Conservation (phyloP, 1,284 basidiomycete genomes). For the Leucoagaricus sp. region DNA sequence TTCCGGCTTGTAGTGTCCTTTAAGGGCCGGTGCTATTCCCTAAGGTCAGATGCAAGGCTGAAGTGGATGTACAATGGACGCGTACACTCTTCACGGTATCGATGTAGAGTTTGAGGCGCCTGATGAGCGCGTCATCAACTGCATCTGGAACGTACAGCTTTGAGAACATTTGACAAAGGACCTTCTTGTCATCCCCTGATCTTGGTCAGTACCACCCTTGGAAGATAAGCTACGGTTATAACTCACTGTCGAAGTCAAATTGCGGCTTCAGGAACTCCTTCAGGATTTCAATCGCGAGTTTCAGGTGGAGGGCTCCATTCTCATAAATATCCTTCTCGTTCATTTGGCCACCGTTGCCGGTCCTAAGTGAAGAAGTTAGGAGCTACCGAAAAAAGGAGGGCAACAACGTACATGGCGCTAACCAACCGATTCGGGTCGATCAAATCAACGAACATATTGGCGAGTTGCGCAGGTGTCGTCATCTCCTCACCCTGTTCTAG, state of each 20-base stretch:
- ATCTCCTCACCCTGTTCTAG: slow-evolving; percentile 80
- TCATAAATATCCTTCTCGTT: slow-evolving; percentile 10
- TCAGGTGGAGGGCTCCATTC: background rate
- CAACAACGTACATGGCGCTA: slow-evolving; percentile 6
- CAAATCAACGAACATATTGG: slow-evolving; percentile 90
- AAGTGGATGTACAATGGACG: slow-evolving; percentile 12
- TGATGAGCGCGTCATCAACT: slow-evolving; percentile 68
- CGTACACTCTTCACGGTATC: slow-evolving; percentile 62
- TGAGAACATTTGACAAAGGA: slow-evolving; percentile 69
- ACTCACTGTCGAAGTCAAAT: slow-evolving; percentile 39
- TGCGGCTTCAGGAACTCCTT: slow-evolving; percentile 34
- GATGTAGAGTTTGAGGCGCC: slow-evolving; percentile 65
- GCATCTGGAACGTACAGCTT: slow-evolving; percentile 78
- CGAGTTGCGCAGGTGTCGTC: slow-evolving; percentile 81
- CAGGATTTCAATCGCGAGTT: slow-evolving; percentile 42
- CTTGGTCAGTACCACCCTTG: background rate
- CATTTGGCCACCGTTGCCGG: background rate
- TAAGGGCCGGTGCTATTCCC: slow-evolving; percentile 70
- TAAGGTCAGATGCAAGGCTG: background rate
- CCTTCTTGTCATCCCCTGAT: slow-evolving; percentile 76
- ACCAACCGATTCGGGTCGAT: slow-evolving; percentile 64
- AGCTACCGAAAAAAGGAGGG: background rate
- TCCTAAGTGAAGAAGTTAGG: background rate
- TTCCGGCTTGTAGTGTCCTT: slow-evolving; percentile 76
- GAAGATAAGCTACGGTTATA: background rate